Evolutionary conservation across 352 stramenopile genomes (phyloP).

Genomic region (Aphanomyces euteiches): DNA sequence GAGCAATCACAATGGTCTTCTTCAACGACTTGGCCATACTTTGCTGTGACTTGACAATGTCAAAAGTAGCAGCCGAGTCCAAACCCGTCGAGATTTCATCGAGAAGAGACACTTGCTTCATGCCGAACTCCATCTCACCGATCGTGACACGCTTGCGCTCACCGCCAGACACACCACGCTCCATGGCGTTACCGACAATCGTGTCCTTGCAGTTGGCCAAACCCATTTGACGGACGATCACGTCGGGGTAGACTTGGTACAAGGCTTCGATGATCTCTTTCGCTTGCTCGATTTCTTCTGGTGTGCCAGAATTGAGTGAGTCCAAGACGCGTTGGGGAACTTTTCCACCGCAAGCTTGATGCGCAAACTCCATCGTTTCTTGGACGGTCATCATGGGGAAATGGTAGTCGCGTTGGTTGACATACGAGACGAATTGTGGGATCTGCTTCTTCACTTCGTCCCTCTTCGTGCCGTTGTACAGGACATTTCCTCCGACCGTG

Average conservation of each 20-base stretch:
- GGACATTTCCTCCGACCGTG: constrained; percentile 37
- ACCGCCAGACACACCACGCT: constrained; percentile 72
- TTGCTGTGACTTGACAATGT: constrained; percentile 41
- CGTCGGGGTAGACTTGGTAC: constrained; percentile 40
- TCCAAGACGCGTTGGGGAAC: constrained; percentile 44
- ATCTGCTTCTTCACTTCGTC: constrained; percentile 37
- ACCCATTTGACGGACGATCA: constrained; percentile 52
- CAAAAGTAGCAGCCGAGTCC: constrained; percentile 45
- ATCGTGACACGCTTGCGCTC: constrained; percentile 90
- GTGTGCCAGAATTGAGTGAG: constrained; percentile 38
- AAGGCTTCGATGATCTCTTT: constrained; percentile 40
- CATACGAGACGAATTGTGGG: constrained; percentile 46
- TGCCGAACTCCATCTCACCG: constrained; percentile 78
- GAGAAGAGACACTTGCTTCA: constrained; percentile 45
- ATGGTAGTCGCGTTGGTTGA: constrained; percentile 72
- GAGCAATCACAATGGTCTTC: constrained; percentile 58
- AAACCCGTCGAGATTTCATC: constrained; percentile 62
- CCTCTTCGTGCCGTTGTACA: constrained; percentile 43
- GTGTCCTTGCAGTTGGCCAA: constrained; percentile 52
- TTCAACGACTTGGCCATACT: constrained; percentile 40
- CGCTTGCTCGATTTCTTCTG: constrained; percentile 39
- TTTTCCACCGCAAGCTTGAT: constrained; percentile 54
- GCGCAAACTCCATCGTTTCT: constrained; percentile 92
- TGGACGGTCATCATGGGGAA: constrained; percentile 82
- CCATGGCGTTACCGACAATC: constrained; percentile 51